Conservation (phyloP, 805 yeast genomes). For the Scheffersomyces ergatensis region DNA sequence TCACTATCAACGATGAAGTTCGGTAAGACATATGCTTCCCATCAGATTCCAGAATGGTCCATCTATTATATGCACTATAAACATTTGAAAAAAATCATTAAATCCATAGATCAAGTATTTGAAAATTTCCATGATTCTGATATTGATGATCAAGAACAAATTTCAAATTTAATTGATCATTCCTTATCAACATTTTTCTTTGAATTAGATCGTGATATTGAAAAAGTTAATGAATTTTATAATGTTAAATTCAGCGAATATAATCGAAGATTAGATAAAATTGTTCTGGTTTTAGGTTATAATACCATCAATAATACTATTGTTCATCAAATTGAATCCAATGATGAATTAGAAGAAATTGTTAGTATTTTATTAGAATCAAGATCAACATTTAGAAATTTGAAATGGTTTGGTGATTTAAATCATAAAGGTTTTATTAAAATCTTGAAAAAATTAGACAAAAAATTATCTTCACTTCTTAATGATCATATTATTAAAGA, state of each 20-base stretch:
- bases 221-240: constrained; percentile 77
- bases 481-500: constrained; percentile 6
- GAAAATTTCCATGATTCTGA: constrained; percentile 12
- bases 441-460: constrained; percentile 87
- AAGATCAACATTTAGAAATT: constrained; percentile 70
- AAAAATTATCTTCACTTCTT: constrained; percentile 47
- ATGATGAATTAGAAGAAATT: constrained; percentile 41
- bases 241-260: constrained; percentile 72
- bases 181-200: constrained; percentile 68
- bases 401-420: constrained; percentile 92
- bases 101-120: constrained; percentile 45
- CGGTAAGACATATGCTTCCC: constrained; percentile 73
- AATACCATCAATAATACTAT: constrained; percentile 15
- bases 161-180: constrained; percentile 37
- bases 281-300: constrained; percentile 33
- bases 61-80: constrained; percentile 83
- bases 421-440: constrained; percentile 87
- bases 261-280: constrained; percentile 59
- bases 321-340: constrained; percentile 30
- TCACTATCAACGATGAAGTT: constrained; percentile 62
- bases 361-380: constrained; percentile 65
- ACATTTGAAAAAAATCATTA: constrained; percentile 75
- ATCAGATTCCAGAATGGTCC: constrained; percentile 95
- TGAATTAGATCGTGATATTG: constrained; percentile 76
- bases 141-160: constrained; percentile 17